phyloP scores from a whole-genome alignment of 2,329 filamentous ascomycete genomes.

The Pseudohalonectria lignicola region DNA sequence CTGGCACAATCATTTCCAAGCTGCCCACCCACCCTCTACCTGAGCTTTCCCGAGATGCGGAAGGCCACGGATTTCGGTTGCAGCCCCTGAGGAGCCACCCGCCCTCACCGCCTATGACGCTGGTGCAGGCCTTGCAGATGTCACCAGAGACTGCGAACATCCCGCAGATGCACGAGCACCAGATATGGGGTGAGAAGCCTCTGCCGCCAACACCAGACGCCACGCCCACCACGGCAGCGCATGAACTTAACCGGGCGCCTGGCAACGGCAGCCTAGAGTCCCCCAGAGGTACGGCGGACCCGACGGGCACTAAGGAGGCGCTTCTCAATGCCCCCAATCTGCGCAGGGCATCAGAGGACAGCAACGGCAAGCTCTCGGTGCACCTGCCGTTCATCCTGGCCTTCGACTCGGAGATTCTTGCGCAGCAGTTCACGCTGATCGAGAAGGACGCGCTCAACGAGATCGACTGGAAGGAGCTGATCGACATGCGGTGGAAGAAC shows the following conservation, averaged over 20 bases:
- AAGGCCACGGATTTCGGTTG: slow-evolving; percentile 9
- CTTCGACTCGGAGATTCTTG: slow-evolving; percentile 67
- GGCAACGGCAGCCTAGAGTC: slow-evolving; percentile 17
- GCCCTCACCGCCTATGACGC: slow-evolving; percentile 34
- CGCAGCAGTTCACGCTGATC: slow-evolving; percentile 75
- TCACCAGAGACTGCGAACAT: slow-evolving; percentile 24
- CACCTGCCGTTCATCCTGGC: slow-evolving; percentile 74
- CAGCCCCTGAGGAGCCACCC: slow-evolving; percentile 11
- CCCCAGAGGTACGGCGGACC: slow-evolving; percentile 12
- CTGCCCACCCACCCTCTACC: slow-evolving; percentile 23
- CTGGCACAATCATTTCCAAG: slow-evolving; percentile 20
- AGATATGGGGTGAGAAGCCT: slow-evolving; percentile 30
- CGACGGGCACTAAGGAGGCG: slow-evolving; percentile 22
- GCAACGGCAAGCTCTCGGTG: slow-evolving; percentile 27
- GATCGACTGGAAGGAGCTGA: slow-evolving; percentile 80
- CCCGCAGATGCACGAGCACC: slow-evolving; percentile 27
- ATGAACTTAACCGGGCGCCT: slow-evolving; percentile 24
- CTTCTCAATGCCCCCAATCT: slow-evolving; percentile 22
- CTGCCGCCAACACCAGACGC: slow-evolving; percentile 38
- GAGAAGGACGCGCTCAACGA: slow-evolving; percentile 80
- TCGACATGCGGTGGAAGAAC: slow-evolving; percentile 75
- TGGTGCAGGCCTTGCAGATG: slow-evolving; percentile 34
- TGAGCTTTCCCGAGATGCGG: no score
- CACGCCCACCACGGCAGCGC: slow-evolving; percentile 30
- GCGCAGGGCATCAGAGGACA: slow-evolving; percentile 9